A percentile compares a stretch with the other conserved stretches of the same genome.
Evolutionary conservation across 495 filamentous ascomycete genomes (phyloP).

Genomic region (Xeromyces bisporus): DNA sequence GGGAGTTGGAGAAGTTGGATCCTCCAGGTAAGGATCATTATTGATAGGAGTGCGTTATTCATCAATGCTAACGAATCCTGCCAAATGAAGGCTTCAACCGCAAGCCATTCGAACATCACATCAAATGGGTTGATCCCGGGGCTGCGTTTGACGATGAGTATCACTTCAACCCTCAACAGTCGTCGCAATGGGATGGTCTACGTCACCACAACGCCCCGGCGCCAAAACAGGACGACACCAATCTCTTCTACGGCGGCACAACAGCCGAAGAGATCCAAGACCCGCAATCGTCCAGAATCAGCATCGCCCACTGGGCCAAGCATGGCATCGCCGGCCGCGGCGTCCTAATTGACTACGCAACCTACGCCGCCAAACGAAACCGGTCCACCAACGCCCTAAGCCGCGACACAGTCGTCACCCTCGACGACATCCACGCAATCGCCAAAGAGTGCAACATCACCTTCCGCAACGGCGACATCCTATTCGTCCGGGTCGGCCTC

Average conservation of each 20-base stretch:
- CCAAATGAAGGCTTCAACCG: constrained; percentile 31
- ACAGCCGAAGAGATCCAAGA: constrained; percentile 36
- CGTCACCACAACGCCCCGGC: constrained; percentile 35
- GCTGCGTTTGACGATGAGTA: constrained; percentile 50
- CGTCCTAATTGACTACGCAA: constrained; percentile 37
- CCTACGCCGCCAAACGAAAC: constrained; percentile 29
- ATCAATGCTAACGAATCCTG: constrained; percentile 2
- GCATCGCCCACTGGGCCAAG: constrained; percentile 30
- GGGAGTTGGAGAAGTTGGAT: constrained; percentile 33
- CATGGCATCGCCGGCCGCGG: constrained; percentile 39
- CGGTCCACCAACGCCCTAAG: constrained; percentile 39
- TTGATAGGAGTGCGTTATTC: constrained; percentile 1
- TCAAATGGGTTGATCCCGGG: constrained; percentile 34
- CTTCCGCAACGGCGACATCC: constrained; percentile 44
- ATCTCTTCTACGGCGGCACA: constrained; percentile 37
- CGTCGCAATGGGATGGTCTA: constrained; percentile 69
- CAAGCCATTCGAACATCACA: constrained; percentile 37
- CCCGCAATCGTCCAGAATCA: constrained; percentile 32
- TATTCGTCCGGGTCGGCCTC: constrained; percentile 60
- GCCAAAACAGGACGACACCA: constrained; percentile 15
- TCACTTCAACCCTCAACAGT: constrained; percentile 57
- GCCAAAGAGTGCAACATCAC: constrained; percentile 42
- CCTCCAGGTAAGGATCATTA: constrained; percentile 17
- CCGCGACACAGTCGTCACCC: constrained; percentile 47
- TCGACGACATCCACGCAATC: constrained; percentile 30